These are phyloP conservation scores for Ceratobasidium papillatum DNA, from an alignment of 1,284 basidiomycete genomes.

Conservation along the genomic window DNA sequence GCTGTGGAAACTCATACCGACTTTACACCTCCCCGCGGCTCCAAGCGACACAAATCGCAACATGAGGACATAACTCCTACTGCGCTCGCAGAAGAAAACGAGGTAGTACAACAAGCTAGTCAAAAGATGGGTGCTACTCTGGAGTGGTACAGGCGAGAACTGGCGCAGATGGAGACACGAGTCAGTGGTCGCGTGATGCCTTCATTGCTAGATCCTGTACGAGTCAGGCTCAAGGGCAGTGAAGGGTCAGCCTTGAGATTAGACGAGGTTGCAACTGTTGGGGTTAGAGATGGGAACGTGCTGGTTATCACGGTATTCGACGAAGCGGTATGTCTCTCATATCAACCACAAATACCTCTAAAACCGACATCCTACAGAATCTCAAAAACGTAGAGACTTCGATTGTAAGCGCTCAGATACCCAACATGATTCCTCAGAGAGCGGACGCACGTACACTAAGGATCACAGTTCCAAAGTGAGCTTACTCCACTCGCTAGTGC, in stretches of 20 bases:
- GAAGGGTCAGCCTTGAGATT: conserved; percentile 52
- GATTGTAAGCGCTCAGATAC: conserved; percentile 74
- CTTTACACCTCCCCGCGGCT: conserved; percentile 28
- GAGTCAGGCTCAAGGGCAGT: conserved; percentile 61
- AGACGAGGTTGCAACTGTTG: conserved; percentile 77
- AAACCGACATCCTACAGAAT: conserved; percentile 60
- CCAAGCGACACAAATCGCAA: conserved; percentile 22
- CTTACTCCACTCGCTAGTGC: conserved; percentile 26
- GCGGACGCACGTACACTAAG: conserved; percentile 73
- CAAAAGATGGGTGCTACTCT: conserved; percentile 66
- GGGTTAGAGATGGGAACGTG: conserved; percentile 75
- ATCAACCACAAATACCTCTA: neutral
- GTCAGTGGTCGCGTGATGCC: conserved; percentile 78
- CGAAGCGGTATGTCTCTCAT: conserved; percentile 53
- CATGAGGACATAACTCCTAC: conserved; percentile 32
- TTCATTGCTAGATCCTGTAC: conserved; percentile 70
- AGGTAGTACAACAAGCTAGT: conserved; percentile 55
- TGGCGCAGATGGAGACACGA: conserved; percentile 70
- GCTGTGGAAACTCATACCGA: conserved; percentile 33
- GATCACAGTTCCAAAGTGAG: conserved; percentile 79
- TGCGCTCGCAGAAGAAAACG: conserved; percentile 46
- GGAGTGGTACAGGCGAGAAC: conserved; percentile 76
- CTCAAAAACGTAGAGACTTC: conserved; percentile 75
- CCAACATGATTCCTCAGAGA: conserved; percentile 73
- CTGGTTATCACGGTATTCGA: conserved; percentile 78